Percentiles rank a stretch among this genome's conserved stretches.
These are phyloP conservation scores for Xylariales sp. DNA, from an alignment of 2,329 filamentous ascomycete genomes.

Conservation along the genomic window DNA sequence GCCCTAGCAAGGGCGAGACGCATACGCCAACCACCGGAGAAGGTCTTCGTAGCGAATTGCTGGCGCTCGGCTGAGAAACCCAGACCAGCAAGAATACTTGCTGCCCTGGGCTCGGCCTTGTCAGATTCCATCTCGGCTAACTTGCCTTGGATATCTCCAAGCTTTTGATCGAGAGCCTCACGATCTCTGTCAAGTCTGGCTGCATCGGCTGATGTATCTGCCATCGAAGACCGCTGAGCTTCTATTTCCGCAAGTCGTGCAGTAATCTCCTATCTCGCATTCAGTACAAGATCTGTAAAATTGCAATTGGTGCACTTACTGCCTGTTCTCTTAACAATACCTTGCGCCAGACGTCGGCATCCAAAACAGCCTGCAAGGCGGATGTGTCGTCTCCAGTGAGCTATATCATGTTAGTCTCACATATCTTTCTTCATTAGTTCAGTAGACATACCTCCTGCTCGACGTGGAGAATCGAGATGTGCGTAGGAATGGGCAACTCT, in stretches of 20 bases:
- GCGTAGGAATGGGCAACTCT: constrained; percentile 91
- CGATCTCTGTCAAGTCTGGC: constrained; percentile 79
- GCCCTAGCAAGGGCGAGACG: constrained; percentile 89
- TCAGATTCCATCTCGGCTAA: constrained; percentile 98
- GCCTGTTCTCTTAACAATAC: constrained; percentile 85
- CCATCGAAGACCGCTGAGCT: constrained; percentile 69
- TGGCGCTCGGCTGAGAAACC: constrained; percentile 94
- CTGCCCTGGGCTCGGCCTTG: constrained; percentile 92
- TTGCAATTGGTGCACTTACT: constrained; percentile 41
- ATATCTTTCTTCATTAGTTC: too few relatives aligned
- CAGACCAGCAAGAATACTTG: constrained; percentile 92
- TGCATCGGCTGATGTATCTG: constrained; percentile 88
- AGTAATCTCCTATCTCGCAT: constrained; percentile 63
- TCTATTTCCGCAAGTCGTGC: constrained; percentile 74
- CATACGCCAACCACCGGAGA: constrained; percentile 99
- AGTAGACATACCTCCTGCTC: constrained; percentile 89
- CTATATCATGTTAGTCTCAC: constrained; percentile 36
- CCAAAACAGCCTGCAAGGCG: constrained; percentile 88
- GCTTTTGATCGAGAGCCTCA: constrained; percentile 83
- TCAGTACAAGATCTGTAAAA: constrained; percentile 12
- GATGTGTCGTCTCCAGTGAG: constrained; percentile 94
- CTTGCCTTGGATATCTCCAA: constrained; percentile 88
- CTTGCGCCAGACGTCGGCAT: constrained; percentile 98
- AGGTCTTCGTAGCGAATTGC: constrained; percentile 90
- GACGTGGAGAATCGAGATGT: constrained; percentile 98